phyloP scores from a whole-genome alignment of 2,329 filamentous ascomycete genomes.

The Emydomyces testavorans region DNA sequence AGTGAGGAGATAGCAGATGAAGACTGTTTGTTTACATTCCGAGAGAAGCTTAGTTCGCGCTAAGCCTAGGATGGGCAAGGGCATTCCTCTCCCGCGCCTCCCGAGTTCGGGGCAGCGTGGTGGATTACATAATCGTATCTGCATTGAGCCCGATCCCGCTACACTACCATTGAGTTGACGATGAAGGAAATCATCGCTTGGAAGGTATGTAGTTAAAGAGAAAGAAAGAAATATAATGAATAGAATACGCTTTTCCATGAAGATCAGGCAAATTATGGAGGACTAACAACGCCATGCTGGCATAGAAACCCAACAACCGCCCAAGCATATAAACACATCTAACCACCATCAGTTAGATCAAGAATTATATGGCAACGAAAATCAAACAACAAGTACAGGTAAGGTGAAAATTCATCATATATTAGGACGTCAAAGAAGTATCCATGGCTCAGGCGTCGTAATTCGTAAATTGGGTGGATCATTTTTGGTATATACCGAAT shows the following conservation, averaged over 20 bases:
- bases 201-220: too few species aligned
- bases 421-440: neutral
- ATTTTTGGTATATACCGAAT: neutral
- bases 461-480: neutral
- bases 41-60: neutral
- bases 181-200: too few species aligned
- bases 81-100: neutral
- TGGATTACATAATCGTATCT: neutral
- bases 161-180: too few species aligned
- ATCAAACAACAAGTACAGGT: neutral
- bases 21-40: conserved; percentile 5
- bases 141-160: too few species aligned
- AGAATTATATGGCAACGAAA: neutral
- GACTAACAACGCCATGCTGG: neutral
- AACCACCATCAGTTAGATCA: neutral
- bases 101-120: too few species aligned
- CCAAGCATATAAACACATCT: neutral
- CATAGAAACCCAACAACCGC: neutral
- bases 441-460: neutral
- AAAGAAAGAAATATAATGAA: too few species aligned
- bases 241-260: too few species aligned
- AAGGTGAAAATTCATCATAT: neutral
- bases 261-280: too few species aligned
- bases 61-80: conserved; percentile 1
- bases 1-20: too few species aligned